phyloP scores from a whole-genome alignment of 345 rosid genomes.

The Populus simonii region DNA sequence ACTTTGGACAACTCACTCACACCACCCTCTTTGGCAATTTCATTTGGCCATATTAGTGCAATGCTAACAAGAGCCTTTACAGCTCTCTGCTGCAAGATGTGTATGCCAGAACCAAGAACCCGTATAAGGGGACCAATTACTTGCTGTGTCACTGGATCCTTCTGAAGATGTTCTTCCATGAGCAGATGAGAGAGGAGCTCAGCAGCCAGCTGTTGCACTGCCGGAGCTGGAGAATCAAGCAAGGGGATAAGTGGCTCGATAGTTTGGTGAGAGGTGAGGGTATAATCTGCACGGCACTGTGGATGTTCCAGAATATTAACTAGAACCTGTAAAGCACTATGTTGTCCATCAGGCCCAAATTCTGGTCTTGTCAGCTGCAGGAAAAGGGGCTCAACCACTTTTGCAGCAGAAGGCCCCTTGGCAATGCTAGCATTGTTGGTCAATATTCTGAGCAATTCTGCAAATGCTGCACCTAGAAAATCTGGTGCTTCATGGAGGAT shows the following conservation, averaged over 20 bases:
- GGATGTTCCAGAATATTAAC: slow-evolving; percentile 96
- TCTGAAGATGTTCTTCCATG: slow-evolving; percentile 82
- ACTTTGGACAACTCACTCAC: slow-evolving; percentile 88
- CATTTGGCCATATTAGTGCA: slow-evolving; percentile 87
- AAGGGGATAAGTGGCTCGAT: slow-evolving; percentile 92
- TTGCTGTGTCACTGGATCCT: slow-evolving; percentile 74
- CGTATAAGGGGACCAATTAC: slow-evolving; percentile 82
- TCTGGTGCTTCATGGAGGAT: slow-evolving; percentile 94
- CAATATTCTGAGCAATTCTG: slow-evolving; percentile 86
- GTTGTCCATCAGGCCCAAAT: slow-evolving; percentile 93
- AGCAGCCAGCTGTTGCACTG: slow-evolving; percentile 95
- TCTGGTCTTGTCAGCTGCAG: slow-evolving; percentile 66
- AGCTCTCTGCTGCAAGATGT: slow-evolving; percentile 93
- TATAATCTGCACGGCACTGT: slow-evolving; percentile 82
- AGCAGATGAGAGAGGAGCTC: slow-evolving; percentile 97
- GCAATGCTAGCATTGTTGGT: slow-evolving; percentile 97
- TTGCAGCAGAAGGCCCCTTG: slow-evolving; percentile 88
- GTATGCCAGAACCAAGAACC: slow-evolving; percentile 85
- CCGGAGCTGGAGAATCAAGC: slow-evolving; percentile 89
- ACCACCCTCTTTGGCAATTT: slow-evolving; percentile 96
- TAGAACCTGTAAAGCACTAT: slow-evolving; percentile 88
- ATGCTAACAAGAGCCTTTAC: slow-evolving; percentile 94
- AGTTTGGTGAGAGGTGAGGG: slow-evolving; percentile 76
- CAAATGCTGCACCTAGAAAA: slow-evolving; percentile 87
- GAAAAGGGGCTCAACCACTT: slow-evolving; percentile 92